Percentiles rank a stretch among this genome's conserved stretches.
These are phyloP conservation scores for Trametes sp. DNA, from an alignment of 1,284 basidiomycete species.

Conservation along the genomic window DNA sequence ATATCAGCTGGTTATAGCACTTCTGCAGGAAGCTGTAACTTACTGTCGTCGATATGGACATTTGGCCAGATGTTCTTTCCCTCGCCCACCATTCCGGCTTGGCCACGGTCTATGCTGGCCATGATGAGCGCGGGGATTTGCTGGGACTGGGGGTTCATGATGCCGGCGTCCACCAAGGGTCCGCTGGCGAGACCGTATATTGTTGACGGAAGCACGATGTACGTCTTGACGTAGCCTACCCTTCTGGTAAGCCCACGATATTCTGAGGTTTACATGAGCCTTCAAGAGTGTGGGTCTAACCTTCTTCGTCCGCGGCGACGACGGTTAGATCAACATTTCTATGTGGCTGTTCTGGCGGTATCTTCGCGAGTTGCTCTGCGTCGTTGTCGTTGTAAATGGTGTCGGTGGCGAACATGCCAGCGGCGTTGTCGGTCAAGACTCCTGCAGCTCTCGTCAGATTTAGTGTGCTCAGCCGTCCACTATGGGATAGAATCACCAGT, in stretches of 20 bases:
- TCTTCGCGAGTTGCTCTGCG: conserved; percentile 47
- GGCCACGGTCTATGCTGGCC: conserved; percentile 40
- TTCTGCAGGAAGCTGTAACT: not conserved
- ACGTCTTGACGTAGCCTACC: conserved; percentile 44
- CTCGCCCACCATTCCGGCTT: conserved; percentile 43
- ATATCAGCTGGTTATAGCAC: not conserved
- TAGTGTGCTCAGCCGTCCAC: not conserved
- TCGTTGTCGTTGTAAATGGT: conserved; percentile 54
- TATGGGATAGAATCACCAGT: not conserved
- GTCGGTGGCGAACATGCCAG: conserved; percentile 47
- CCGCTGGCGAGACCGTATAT: conserved; percentile 48
- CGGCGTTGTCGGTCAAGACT: conserved; percentile 48
- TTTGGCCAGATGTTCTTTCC: conserved; percentile 41
- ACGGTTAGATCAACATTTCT: conserved; percentile 50
- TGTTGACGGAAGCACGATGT: conserved; percentile 48
- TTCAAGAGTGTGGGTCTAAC: not conserved
- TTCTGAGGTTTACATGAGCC: too few relatives aligned
- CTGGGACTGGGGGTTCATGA: conserved; percentile 44
- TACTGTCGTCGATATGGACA: conserved; percentile 36
- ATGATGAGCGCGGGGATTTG: conserved; percentile 36
- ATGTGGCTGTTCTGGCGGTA: conserved; percentile 47
- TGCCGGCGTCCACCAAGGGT: conserved; percentile 44
- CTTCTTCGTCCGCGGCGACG: conserved; percentile 50
- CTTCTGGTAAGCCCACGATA: not conserved
- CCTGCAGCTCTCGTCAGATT: conserved; percentile 35